Conservation (phyloP, 441 rosid species). For the Arabidopsis lyrata region DNA sequence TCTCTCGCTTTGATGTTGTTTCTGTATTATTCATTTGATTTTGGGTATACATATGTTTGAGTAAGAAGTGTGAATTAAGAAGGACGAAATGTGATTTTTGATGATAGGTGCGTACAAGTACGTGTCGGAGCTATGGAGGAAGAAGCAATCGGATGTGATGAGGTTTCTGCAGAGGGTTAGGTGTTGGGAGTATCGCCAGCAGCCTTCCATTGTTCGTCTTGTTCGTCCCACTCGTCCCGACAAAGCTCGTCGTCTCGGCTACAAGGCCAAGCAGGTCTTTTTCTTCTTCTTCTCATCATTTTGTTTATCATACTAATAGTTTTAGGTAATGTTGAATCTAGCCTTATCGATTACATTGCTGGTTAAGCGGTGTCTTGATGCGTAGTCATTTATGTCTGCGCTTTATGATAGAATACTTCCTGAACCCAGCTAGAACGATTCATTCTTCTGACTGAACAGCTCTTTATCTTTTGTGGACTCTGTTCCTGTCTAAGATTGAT, state of each 20-base stretch:
- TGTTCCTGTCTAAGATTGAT: constrained; percentile 56
- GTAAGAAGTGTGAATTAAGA: not conserved
- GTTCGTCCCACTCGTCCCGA: constrained; percentile 76
- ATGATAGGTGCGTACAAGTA: constrained; percentile 45
- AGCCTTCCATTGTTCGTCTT: constrained; percentile 69
- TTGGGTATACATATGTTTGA: not conserved
- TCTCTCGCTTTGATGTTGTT: not conserved
- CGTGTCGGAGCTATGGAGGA: constrained; percentile 54
- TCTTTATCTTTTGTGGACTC: constrained; percentile 39
- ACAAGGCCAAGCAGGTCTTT: constrained; percentile 77
- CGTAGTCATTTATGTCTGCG: constrained; percentile 34
- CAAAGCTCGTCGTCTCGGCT: constrained; percentile 72
- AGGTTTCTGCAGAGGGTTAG: constrained; percentile 78
- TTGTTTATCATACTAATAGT: not conserved
- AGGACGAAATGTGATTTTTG: not conserved
- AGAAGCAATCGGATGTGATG: constrained; percentile 81
- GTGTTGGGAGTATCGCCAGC: constrained; percentile 86
- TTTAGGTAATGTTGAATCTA: not conserved
- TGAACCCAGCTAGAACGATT: constrained; percentile 55
- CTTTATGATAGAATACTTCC: constrained; percentile 53
- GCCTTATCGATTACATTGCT: constrained; percentile 36
- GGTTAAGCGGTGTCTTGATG: constrained; percentile 51
- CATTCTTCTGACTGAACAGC: constrained; percentile 53
- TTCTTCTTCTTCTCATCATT: not conserved
- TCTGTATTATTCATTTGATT: not conserved